phyloP scores from a whole-genome alignment of 2,329 filamentous ascomycete species.

The Aureobasidium sp. region DNA sequence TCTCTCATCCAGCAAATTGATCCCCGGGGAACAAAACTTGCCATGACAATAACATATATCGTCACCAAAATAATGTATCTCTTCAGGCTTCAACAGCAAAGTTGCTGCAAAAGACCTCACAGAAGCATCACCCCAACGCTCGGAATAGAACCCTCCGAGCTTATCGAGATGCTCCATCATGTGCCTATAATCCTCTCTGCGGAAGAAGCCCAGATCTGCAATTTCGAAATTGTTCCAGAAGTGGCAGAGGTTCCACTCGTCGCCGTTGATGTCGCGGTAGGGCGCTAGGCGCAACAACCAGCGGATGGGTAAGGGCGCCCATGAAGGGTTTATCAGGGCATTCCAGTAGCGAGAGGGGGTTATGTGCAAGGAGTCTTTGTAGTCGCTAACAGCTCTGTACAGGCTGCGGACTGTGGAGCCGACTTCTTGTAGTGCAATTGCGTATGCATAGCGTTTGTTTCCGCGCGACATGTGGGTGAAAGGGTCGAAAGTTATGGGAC shows the following conservation, averaged over 20 bases:
- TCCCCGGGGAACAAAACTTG: neutral
- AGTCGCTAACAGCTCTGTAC: slow-evolving; percentile 39
- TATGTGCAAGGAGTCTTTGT: slow-evolving; percentile 35
- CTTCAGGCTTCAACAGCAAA: slow-evolving; percentile 35
- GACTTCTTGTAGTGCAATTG: slow-evolving; percentile 41
- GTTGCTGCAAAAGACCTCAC: slow-evolving; percentile 47
- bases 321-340: slow-evolving; percentile 12
- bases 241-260: slow-evolving; percentile 42
- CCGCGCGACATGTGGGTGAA: slow-evolving; percentile 29
- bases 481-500: slow-evolving; percentile 36
- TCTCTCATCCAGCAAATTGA: neutral
- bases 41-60: neutral
- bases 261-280: slow-evolving; percentile 20
- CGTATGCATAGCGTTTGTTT: slow-evolving; percentile 40
- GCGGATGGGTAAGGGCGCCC: slow-evolving; percentile 24
- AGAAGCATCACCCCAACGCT: slow-evolving; percentile 40
- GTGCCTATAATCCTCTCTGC: slow-evolving; percentile 37
- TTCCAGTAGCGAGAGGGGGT: slow-evolving; percentile 12
- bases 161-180: slow-evolving; percentile 45
- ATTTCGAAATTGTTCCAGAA: slow-evolving; percentile 49
- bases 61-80: neutral
- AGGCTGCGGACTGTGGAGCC: slow-evolving; percentile 36
- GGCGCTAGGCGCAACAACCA: slow-evolving; percentile 31
- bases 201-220: slow-evolving; percentile 41
- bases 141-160: slow-evolving; percentile 41